Conservation (phyloP, 306 rosid species). For the Begonia peltatifolia region DNA sequence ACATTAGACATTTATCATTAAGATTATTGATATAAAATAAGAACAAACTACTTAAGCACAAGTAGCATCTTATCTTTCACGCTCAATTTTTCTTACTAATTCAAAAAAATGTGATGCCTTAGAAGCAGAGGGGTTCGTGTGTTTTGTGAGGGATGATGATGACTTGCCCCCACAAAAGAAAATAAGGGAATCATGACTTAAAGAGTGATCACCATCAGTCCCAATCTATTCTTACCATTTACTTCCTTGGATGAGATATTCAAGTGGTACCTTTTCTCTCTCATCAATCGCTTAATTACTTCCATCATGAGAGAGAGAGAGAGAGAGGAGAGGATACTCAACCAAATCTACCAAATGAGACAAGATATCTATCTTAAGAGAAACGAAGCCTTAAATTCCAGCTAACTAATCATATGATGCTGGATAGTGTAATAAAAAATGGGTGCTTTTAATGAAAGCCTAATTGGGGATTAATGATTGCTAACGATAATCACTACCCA, state of each 20-base stretch:
- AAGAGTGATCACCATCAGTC: too few relatives aligned
- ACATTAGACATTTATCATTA: too few relatives aligned
- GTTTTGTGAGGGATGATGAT: too few relatives aligned
- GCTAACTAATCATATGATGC: not conserved
- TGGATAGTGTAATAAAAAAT: slow-evolving; percentile 6
- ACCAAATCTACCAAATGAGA: slow-evolving; percentile 14
- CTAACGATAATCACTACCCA: not conserved
- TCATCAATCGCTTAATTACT: not conserved
- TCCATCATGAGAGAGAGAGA: slow-evolving; percentile 6
- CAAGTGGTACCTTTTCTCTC: slow-evolving; percentile 6
- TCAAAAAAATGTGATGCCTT: too few relatives aligned
- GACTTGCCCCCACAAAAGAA: too few relatives aligned
- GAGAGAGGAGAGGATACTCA: slow-evolving; percentile 1
- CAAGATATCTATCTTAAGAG: slow-evolving; percentile 12
- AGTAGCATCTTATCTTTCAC: too few relatives aligned
- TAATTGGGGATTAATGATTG: slow-evolving; percentile 10
- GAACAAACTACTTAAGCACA: too few relatives aligned
- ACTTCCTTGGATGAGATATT: not conserved
- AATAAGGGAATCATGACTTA: too few relatives aligned
- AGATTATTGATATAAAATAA: too few relatives aligned
- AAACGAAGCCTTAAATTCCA: slow-evolving; percentile 9
- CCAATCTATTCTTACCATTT: too few relatives aligned
- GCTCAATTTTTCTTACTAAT: too few relatives aligned
- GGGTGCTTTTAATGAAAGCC: slow-evolving; percentile 12
- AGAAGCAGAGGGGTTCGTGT: too few relatives aligned